phyloP scores from a whole-genome alignment of 495 filamentous ascomycete species.

The Hypoxylon fuscum region DNA sequence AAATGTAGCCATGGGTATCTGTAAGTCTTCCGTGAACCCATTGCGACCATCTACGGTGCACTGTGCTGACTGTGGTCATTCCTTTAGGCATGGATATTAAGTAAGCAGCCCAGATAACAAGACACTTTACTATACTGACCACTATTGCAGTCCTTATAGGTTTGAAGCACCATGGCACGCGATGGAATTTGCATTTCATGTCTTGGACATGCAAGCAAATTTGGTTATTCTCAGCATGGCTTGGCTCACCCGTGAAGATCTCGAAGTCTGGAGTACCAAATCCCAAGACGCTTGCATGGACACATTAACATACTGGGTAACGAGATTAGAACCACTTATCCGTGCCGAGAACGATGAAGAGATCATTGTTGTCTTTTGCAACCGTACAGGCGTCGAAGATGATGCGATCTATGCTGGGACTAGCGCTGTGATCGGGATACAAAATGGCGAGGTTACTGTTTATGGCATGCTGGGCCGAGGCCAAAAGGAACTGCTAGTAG shows the following conservation, averaged over 20 bases:
- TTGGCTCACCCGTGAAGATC: slow-evolving; percentile 74
- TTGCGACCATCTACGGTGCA: neutral
- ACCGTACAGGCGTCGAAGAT: slow-evolving; percentile 77
- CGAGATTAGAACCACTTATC: slow-evolving; percentile 78
- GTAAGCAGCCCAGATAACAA: slow-evolving; percentile 42
- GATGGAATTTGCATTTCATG: slow-evolving; percentile 87
- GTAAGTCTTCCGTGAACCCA: slow-evolving; percentile 67
- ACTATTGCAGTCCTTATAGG: slow-evolving; percentile 64
- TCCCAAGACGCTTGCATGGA: slow-evolving; percentile 74
- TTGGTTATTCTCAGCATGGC: slow-evolving; percentile 88
- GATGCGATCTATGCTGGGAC: slow-evolving; percentile 83
- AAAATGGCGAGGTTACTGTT: slow-evolving; percentile 70
- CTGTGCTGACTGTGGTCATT: slow-evolving; percentile 14
- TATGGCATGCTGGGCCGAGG: slow-evolving; percentile 74
- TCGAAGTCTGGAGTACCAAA: slow-evolving; percentile 53
- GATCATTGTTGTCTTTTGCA: slow-evolving; percentile 83
- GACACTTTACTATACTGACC: slow-evolving; percentile 23
- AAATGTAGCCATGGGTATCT: slow-evolving; percentile 85
- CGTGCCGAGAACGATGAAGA: slow-evolving; percentile 64
- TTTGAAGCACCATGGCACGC: slow-evolving; percentile 79
- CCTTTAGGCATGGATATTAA: slow-evolving; percentile 74
- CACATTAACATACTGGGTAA: slow-evolving; percentile 91
- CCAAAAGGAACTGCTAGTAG: slow-evolving; percentile 70
- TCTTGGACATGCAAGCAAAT: slow-evolving; percentile 70
- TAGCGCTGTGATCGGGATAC: slow-evolving; percentile 80